Conservation (phyloP, 805 yeast species). For the Sugiyamaella boreocaroliniensis region DNA sequence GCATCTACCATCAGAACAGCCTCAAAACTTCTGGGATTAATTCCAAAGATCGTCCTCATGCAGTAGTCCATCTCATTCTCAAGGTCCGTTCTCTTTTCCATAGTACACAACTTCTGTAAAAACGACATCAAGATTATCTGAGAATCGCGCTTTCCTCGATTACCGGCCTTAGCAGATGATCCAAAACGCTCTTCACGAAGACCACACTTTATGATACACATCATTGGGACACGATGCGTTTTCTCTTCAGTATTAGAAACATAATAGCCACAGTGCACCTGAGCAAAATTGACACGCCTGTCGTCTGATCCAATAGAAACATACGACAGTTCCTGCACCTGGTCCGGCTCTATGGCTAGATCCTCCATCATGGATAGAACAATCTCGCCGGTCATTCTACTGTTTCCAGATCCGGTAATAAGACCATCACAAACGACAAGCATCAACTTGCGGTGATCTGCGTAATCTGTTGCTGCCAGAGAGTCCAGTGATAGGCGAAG, state of each 20-base stretch:
- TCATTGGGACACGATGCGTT: constrained; percentile 62
- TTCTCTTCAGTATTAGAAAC: constrained; percentile 41
- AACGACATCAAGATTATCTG: constrained; percentile 88
- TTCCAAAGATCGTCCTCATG: constrained; percentile 78
- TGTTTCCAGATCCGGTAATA: constrained; percentile 64
- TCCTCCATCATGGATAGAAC: constrained; percentile 68
- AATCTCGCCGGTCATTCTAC: constrained; percentile 63
- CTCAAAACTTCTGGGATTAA: constrained; percentile 79
- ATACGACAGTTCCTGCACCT: constrained; percentile 64
- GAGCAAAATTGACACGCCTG: constrained; percentile 83
- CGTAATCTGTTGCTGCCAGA: constrained; percentile 70
- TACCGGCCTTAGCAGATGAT: constrained; percentile 70
- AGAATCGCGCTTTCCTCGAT: constrained; percentile 89
- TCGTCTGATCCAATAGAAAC: constrained; percentile 76
- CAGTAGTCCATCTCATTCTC: constrained; percentile 70
- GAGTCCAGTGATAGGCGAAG: constrained; percentile 73
- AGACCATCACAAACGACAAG: constrained; percentile 82
- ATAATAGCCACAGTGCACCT: constrained; percentile 77
- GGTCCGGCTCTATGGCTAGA: constrained; percentile 51
- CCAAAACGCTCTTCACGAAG: constrained; percentile 60
- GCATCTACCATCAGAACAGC: constrained; percentile 90
- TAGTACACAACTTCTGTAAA: constrained; percentile 78
- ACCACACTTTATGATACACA: constrained; percentile 81
- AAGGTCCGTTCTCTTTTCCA: constrained; percentile 89
- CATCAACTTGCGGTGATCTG: constrained; percentile 71